These are phyloP conservation scores for Cymbopogon citratus DNA, from an alignment of 176 grass and related monocot genomes.

Conservation along the genomic window DNA sequence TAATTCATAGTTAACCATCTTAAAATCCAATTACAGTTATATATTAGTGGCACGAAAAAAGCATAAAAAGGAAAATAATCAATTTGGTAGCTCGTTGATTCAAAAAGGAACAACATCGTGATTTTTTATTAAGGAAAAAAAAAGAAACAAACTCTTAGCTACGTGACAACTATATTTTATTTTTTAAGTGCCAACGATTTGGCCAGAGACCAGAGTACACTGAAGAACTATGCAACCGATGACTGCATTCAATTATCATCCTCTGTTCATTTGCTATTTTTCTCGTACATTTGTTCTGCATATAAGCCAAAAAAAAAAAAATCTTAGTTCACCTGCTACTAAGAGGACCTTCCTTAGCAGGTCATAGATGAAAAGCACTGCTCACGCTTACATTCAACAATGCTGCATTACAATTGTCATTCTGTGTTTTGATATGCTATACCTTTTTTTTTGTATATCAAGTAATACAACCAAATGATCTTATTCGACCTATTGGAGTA, in stretches of 20 bases:
- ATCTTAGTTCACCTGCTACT: not conserved
- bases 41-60: no score
- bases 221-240: not conserved
- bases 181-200: not conserved
- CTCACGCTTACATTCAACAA: not conserved
- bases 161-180: no score
- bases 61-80: no score
- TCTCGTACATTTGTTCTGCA: not conserved
- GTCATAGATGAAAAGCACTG: not conserved
- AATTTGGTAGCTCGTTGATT: not conserved
- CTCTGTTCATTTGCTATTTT: not conserved
- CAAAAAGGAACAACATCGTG: not conserved
- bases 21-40: no score
- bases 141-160: not conserved
- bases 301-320: not conserved
- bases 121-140: not conserved
- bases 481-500: conserved; percentile 8
- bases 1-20: no score
- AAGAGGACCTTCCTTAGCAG: not conserved
- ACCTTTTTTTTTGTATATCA: not conserved
- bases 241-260: not conserved
- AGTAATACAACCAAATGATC: conserved; percentile 13
- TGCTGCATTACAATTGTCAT: not conserved
- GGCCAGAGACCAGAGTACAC: not conserved
- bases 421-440: not conserved